Conservation (phyloP, 1,139 yeast genomes). For the Hanseniaspora sp. region DNA sequence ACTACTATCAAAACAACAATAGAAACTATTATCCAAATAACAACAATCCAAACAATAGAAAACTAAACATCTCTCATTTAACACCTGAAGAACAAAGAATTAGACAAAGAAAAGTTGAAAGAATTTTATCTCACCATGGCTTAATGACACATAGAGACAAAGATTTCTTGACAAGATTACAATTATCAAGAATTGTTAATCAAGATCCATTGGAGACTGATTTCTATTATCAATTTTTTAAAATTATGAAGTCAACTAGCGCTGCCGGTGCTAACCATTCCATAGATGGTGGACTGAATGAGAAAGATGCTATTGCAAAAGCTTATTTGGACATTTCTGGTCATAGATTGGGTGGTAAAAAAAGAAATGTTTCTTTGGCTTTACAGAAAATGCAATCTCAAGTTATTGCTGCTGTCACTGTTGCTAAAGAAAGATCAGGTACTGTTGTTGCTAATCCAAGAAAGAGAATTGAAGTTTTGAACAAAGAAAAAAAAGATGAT, state of each 20-base stretch:
- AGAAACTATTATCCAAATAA: conserved; percentile 11
- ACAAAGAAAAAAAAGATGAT: conserved; percentile 32
- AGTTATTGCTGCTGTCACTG: conserved; percentile 91
- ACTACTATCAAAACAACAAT: conserved; percentile 18
- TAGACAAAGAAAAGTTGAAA: conserved; percentile 70
- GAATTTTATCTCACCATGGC: conserved; percentile 75
- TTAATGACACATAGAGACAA: conserved; percentile 95
- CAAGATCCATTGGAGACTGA: conserved; percentile 97
- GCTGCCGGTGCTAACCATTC: conserved; percentile 7
- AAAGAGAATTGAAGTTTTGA: conserved; percentile 64
- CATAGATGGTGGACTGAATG: conserved; percentile 5
- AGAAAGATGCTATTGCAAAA: conserved; percentile 59
- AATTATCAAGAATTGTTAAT: conserved; percentile 87
- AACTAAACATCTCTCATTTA: conserved; percentile 26
- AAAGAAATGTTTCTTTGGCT: conserved; percentile 86
- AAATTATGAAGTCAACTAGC: conserved; percentile 54
- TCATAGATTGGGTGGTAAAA: conserved; percentile 78
- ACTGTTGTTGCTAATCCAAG: conserved; percentile 80
- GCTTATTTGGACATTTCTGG: conserved; percentile 93
- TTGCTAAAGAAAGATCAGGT: conserved; percentile 86
- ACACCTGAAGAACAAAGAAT: conserved; percentile 44
- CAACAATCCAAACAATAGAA: conserved; percentile 19
- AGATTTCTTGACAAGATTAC: conserved; percentile 88
- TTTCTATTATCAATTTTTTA: conserved; percentile 87
- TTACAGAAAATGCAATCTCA: conserved; percentile 97